Evolutionary conservation across 495 filamentous ascomycete species (phyloP).

Genomic region (Lichina pygmaea): DNA sequence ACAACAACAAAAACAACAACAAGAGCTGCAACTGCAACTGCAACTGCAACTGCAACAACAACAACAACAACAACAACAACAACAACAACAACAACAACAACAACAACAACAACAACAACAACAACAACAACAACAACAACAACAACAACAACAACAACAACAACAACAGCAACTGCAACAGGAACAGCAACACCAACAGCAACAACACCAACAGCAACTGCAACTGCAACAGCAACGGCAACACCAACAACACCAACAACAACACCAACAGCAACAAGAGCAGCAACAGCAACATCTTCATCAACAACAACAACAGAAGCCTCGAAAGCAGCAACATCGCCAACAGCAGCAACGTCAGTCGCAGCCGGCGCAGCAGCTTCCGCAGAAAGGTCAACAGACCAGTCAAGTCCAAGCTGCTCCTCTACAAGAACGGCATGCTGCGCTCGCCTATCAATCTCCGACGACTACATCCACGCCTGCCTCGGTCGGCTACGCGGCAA

Average conservation of each 20-base stretch:
- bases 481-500: no score
- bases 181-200: conserved; percentile 7
- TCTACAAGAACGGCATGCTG: no score
- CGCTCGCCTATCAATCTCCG: no score
- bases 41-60: conserved; percentile 7
- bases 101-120: background rate
- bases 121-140: background rate
- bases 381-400: background rate
- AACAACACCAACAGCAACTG: conserved; percentile 9
- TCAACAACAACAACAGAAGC: conserved; percentile 1
- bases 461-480: no score
- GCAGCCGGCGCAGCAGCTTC: conserved; percentile 5
- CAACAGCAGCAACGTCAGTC: background rate
- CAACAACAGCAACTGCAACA: conserved; percentile 8
- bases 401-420: background rate
- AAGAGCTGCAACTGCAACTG: conserved; percentile 5
- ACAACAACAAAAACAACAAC: conserved; percentile 3
- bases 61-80: conserved; percentile 9
- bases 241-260: conserved; percentile 6
- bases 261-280: conserved; percentile 4
- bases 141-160: conserved; percentile 1
- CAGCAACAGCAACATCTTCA: conserved; percentile 4
- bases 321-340: background rate
- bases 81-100: conserved; percentile 5
- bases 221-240: conserved; percentile 8